Base-by-base conservation (phyloP, 1,139 yeast species). In the Williopsis jadinii region DNA sequence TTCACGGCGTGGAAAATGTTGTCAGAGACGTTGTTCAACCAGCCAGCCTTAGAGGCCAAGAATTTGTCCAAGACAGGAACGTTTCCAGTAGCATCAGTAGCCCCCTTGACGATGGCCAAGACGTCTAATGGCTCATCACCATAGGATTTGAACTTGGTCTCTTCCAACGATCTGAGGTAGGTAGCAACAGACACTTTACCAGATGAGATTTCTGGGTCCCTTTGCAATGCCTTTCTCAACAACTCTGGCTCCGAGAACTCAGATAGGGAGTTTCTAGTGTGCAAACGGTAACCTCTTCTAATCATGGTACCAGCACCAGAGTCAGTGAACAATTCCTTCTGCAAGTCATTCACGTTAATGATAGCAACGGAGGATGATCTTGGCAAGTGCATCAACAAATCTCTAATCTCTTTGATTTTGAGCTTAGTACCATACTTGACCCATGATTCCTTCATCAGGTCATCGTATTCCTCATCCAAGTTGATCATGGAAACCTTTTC, bases 271-370 rank as follows among this genome's bases (percentile, higher is more conserved):
- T 74, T 71, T 61, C 86, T 77, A 55, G 82, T 81, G 44, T 83
- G 66, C 52, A 92, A 74, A 67, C 87, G 87, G 69, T 92, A 87
- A 48, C 99, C 99, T 64, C 98, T 80, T 74, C 98, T 84, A 57
- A 92, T 88, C 69, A 92, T 74, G 40, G 99, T 92, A 59, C 99
- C 99, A 37, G 98, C 99, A 64, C 99, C 99, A 12, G 96, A 84
- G 62, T 94, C 98, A 39, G 99, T 92, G 67, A 92, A 92, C 59
- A 92, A 77, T 66, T 92, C 99, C 65, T 90, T 92, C 67, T 94
- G 98, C 58, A 92, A 74, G 61, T 92, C 97, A 56, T 86, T 77
- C 37, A 94, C 97, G 53, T 92, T 86, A 56, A 92, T 92, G 60
- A 92, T 92, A 36, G 99, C 98, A 40, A 92, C 99, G 8, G 97